Percentiles rank a stretch among this genome's conserved stretches.
These are phyloP conservation scores for Dioszegia crocea DNA, from an alignment of 768 basidiomycete genomes.

Conservation along the genomic window DNA sequence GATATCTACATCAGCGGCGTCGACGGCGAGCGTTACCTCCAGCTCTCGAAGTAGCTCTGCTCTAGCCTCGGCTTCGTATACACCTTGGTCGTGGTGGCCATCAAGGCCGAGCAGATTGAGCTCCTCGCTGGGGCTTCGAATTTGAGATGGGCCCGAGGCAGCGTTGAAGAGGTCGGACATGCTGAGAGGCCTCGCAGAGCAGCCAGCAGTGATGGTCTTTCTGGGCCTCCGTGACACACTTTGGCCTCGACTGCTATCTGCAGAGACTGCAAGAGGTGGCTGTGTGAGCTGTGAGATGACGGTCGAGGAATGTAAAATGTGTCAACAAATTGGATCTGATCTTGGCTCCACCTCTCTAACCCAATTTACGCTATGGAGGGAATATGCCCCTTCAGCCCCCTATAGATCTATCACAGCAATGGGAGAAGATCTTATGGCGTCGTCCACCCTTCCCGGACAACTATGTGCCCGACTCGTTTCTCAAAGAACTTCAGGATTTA, in stretches of 20 bases:
- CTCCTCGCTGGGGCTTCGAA: background rate
- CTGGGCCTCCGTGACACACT: too few species aligned
- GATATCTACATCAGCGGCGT: background rate
- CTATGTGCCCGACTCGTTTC: slow-evolving; percentile 73
- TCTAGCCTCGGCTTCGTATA: background rate
- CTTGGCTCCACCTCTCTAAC: background rate
- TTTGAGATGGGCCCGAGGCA: background rate
- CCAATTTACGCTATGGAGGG: background rate
- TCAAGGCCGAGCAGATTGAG: background rate
- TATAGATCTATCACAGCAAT: background rate
- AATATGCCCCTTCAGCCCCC: background rate
- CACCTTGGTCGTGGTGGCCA: background rate
- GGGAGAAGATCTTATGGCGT: slow-evolving; percentile 49
- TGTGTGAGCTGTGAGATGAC: background rate
- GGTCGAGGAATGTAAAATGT: background rate
- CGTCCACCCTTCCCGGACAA: slow-evolving; percentile 73
- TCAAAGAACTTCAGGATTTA: slow-evolving; percentile 61
- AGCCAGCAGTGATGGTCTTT: too few species aligned
- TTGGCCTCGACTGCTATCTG: too few species aligned
- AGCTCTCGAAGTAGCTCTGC: background rate
- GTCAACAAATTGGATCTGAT: background rate
- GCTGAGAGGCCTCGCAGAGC: too few species aligned
- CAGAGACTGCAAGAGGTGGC: too few species aligned
- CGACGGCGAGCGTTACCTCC: background rate
- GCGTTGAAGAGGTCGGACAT: background rate